phyloP scores from a whole-genome alignment of 805 yeast species.

The Kluyveromyces nonfermentans region DNA sequence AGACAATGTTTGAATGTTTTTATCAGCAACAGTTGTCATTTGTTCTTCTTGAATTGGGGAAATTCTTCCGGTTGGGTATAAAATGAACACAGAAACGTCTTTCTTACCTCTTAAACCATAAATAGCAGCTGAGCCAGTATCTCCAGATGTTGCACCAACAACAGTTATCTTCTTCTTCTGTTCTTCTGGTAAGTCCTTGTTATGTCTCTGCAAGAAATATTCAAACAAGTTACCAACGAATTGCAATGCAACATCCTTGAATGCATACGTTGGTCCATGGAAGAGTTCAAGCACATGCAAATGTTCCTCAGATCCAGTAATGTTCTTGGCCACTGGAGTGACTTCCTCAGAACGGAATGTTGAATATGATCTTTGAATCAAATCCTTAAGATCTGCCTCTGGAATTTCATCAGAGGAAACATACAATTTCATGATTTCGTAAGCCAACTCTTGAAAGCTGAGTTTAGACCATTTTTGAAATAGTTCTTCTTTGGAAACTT shows the following conservation, averaged over 20 bases:
- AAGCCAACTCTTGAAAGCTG: slow-evolving; percentile 79
- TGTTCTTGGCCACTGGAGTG: slow-evolving; percentile 61
- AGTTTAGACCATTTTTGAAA: slow-evolving; percentile 61
- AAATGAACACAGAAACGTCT: slow-evolving; percentile 93
- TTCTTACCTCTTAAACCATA: slow-evolving; percentile 95
- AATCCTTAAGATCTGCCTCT: slow-evolving; percentile 48
- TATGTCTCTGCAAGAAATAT: slow-evolving; percentile 73
- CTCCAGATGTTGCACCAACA: slow-evolving; percentile 99
- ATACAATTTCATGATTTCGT: slow-evolving; percentile 74
- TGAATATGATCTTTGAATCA: slow-evolving; percentile 69
- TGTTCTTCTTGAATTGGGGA: slow-evolving; percentile 97
- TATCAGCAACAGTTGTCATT: slow-evolving; percentile 93
- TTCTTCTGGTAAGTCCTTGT: slow-evolving; percentile 42
- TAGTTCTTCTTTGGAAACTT: slow-evolving; percentile 44
- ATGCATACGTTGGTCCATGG: slow-evolving; percentile 99
- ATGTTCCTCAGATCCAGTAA: slow-evolving; percentile 47
- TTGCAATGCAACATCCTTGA: slow-evolving; percentile 97
- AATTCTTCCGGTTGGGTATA: slow-evolving; percentile 95
- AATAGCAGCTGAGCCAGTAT: slow-evolving; percentile 98
- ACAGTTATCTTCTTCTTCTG: slow-evolving; percentile 80
- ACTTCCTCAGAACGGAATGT: slow-evolving; percentile 85
- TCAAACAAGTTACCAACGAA: slow-evolving; percentile 96
- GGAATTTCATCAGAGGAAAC: slow-evolving; percentile 67
- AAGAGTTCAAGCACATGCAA: slow-evolving; percentile 81
- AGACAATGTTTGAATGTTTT: slow-evolving; percentile 88